Conservation (phyloP, 73 alveolate species). For the Uronychia setigera region DNA sequence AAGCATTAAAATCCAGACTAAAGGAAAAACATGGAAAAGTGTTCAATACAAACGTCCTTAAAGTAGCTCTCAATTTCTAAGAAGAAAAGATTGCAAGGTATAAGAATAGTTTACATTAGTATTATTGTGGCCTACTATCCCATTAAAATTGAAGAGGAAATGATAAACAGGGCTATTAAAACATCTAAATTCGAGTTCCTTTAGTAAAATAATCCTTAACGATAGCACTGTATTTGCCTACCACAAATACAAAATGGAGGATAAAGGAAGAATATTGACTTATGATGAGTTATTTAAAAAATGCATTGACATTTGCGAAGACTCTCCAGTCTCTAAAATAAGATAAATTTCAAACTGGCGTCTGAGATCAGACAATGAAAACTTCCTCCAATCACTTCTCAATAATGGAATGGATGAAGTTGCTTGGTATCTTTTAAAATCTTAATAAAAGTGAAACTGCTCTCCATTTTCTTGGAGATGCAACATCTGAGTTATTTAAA, state of each 20-base stretch:
- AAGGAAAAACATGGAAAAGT: neutral
- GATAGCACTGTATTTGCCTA: conserved; percentile 29
- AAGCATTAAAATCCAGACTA: neutral
- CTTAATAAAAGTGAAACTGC: conserved; percentile 19
- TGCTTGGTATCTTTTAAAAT: conserved; percentile 22
- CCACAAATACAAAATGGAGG: conserved; percentile 2
- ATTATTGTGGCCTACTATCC: conserved; percentile 47
- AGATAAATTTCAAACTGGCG: conserved; percentile 56
- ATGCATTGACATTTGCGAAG: conserved; percentile 32
- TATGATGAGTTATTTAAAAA: conserved; percentile 15
- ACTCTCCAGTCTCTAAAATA: conserved; percentile 24
- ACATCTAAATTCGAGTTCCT: conserved; percentile 21
- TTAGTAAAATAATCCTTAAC: neutral
- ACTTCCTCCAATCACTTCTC: conserved; percentile 39
- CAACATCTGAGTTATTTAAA: conserved; percentile 23
- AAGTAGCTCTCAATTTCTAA: conserved; percentile 49
- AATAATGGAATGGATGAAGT: conserved; percentile 55
- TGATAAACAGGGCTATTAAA: conserved; percentile 19
- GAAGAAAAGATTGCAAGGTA: conserved; percentile 54
- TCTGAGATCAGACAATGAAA: conserved; percentile 42
- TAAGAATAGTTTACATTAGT: neutral
- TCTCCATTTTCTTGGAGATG: conserved; percentile 40
- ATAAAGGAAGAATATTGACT: neutral
- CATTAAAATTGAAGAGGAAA: conserved; percentile 15
- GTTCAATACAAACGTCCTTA: conserved; percentile 46